Evolutionary conservation across 179 eudicot genomes (phyloP).

Genomic region (Drosera spatulata): DNA sequence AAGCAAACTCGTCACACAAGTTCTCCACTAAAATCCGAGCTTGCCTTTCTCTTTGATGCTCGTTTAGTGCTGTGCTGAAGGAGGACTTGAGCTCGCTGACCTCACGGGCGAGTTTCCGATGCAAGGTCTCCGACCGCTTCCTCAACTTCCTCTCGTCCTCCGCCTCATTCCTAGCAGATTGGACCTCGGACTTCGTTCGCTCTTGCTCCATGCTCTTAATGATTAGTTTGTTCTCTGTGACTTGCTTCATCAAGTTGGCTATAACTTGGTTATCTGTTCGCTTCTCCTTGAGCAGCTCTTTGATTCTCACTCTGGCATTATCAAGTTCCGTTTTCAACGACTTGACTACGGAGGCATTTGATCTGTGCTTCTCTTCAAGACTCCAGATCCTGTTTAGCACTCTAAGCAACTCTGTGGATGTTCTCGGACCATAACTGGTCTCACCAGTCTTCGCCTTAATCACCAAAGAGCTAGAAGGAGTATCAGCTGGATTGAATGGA

Average conservation of each 20-base stretch:
- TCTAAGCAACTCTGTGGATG: constrained; percentile 11
- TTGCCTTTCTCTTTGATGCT: constrained; percentile 57
- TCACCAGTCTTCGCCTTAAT: too few relatives aligned
- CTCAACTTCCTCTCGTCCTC: constrained; percentile 86
- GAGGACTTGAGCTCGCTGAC: constrained; percentile 66
- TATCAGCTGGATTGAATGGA: too few relatives aligned
- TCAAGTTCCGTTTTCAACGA: constrained; percentile 63
- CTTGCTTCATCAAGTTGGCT: constrained; percentile 67
- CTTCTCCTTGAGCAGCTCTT: constrained; percentile 58
- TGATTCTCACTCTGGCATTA: constrained; percentile 47
- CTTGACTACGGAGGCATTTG: constrained; percentile 53
- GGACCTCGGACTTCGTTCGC: constrained; percentile 45
- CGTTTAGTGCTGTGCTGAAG: constrained; percentile 43
- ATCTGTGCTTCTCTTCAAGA: constrained; percentile 83
- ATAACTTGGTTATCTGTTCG: constrained; percentile 62
- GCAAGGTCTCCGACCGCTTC: constrained; percentile 78
- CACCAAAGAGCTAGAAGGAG: too few relatives aligned
- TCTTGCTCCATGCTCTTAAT: constrained; percentile 56
- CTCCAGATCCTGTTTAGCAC: constrained; percentile 90
- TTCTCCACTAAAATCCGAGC: constrained; percentile 59
- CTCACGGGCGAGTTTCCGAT: constrained; percentile 75
- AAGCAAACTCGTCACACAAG: constrained; percentile 86
- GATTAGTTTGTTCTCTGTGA: constrained; percentile 39
- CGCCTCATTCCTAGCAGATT: constrained; percentile 66
- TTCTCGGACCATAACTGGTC: too few relatives aligned